Base-by-base conservation (phyloP, 2,329 filamentous ascomycete genomes). In the Fusarium subtropicale region DNA sequence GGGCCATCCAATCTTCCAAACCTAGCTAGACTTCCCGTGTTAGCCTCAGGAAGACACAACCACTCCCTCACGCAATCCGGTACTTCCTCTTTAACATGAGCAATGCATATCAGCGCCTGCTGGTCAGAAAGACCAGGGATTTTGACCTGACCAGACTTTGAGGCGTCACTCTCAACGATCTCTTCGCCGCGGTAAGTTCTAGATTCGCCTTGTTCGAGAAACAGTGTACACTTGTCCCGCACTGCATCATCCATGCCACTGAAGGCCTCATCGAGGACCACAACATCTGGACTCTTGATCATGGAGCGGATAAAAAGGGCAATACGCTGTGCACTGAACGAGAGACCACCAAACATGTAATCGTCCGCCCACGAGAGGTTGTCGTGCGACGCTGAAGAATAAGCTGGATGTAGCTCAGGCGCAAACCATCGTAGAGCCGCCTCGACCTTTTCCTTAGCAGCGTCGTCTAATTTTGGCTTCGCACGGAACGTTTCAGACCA, bases 91-190 rank as follows among this genome's bases (percentile, higher is more conserved):
- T 90, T 90, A 64, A 95, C 86, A 80, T 99, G 96, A 65, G 93
- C 96, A 63, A 98, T 95, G 68, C 94, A 93, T n/a, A 98, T 86
- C 56, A 99, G 81, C 1, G 94, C 94, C 80, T 98, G 95, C 24
- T 88, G 79, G 1, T 88, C 82, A 3, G 85, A 84, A 58, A 97
- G 79, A 0, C 93, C 93, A 1, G 75, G 76, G 7, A 95, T 80
- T 24, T 79, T 83, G 2, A 88, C 82, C 3, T 77, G 75, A 0
- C 82, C 86, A 1, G 79, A 71, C 57, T 79, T 81, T 10, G 81
- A 78, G 1, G 79, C 77, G 3, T 85, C 79, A 61, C 84, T 88
- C 15, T 86, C 81, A 0, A 86, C 78, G 31, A 84, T 74, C 18
- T 80, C 74, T 30, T 77, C 76, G 30, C 76, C 76, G 22, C 70